Conservation (phyloP, 352 stramenopile genomes). For the Phytophthora agathidicida region DNA sequence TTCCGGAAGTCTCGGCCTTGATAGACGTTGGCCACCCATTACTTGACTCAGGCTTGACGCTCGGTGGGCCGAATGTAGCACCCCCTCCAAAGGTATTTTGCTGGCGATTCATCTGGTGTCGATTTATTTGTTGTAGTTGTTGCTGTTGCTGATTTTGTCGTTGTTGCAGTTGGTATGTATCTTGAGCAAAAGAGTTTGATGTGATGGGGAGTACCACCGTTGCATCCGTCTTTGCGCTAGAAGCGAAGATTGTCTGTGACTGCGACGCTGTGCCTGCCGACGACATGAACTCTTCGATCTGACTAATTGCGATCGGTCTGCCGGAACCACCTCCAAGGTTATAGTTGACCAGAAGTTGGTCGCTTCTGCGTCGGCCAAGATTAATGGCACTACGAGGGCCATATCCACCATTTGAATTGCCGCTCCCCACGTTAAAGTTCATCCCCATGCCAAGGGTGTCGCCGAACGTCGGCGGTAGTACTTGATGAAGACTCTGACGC, state of each 20-base stretch:
- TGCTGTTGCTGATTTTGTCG: conserved; percentile 21
- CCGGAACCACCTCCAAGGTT: conserved; percentile 6
- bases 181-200: conserved; percentile 32
- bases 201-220: conserved; percentile 39
- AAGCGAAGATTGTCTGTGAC: conserved; percentile 22
- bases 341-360: conserved; percentile 35
- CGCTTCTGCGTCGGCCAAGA: conserved; percentile 35
- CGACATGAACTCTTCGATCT: conserved; percentile 35
- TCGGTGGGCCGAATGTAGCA: conserved; percentile 10
- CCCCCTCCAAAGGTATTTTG: conserved; percentile 18
- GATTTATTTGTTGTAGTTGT: conserved; percentile 20
- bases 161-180: conserved; percentile 31
- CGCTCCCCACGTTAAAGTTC: conserved; percentile 13
- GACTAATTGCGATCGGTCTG: conserved; percentile 18
- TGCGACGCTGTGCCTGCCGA: conserved; percentile 17
- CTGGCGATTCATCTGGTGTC: conserved; percentile 29
- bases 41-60: conserved; percentile 17
- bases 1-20: conserved; percentile 14
- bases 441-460: conserved; percentile 17
- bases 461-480: conserved; percentile 32
- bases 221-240: conserved; percentile 34
- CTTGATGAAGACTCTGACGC: conserved; percentile 50
- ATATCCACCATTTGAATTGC: conserved; percentile 10
- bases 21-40: conserved; percentile 21
- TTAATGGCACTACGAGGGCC: conserved; percentile 9